A percentile compares a stretch with the other conserved stretches of the same genome.
Conservation (phyloP, 2,329 filamentous ascomycete genomes). For the Aurifilum marmelostoma region DNA sequence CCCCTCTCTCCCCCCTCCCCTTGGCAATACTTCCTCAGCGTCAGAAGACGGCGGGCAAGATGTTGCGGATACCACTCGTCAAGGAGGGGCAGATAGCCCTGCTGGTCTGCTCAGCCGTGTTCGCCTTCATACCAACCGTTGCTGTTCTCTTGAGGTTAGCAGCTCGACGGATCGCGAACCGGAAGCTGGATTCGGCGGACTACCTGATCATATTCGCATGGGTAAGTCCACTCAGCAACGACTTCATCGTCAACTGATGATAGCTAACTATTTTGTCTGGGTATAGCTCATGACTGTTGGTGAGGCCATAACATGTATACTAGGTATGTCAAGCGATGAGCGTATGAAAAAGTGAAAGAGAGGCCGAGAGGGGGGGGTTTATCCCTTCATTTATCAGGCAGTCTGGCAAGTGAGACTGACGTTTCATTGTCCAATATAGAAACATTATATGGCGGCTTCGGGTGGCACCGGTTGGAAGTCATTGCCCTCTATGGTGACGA, state of each 20-base stretch:
- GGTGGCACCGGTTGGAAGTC: conserved; percentile 21
- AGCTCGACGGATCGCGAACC: conserved; percentile 21
- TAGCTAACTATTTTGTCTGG: neutral
- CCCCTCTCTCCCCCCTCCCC: neutral
- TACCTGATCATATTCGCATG: conserved; percentile 16
- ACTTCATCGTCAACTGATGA: no score
- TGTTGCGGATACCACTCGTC: conserved; percentile 10
- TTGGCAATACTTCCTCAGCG: no score
- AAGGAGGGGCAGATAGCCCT: conserved; percentile 19
- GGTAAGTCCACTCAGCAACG: neutral
- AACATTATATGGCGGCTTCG: conserved; percentile 19
- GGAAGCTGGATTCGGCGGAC: conserved; percentile 19
- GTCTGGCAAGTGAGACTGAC: neutral
- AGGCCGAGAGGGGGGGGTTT: no score
- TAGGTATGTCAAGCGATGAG: conserved; percentile 1
- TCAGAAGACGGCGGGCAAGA: neutral
- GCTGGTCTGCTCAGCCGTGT: conserved; percentile 11
- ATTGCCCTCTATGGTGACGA: neutral
- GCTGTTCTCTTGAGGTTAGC: conserved; percentile 13
- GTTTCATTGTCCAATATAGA: neutral
- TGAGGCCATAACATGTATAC: conserved; percentile 9
- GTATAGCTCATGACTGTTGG: conserved; percentile 15
- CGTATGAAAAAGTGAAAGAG: no score
- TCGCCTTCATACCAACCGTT: conserved; percentile 18
- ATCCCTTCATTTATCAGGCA: no score